phyloP scores from a whole-genome alignment of 371 early-diverging fungal species.

The Mucor mucedo region DNA sequence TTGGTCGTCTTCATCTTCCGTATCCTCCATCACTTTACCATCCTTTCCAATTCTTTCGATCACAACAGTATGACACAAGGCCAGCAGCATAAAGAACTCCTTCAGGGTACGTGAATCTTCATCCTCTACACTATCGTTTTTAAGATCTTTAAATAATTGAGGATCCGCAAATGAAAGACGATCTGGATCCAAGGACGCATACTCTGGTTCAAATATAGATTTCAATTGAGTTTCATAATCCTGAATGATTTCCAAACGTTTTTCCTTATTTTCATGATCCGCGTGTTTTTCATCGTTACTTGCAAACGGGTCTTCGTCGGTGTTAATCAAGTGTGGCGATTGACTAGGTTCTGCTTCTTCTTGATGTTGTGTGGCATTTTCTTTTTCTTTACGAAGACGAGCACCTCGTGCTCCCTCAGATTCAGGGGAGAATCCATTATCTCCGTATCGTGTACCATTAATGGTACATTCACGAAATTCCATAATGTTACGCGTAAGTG shows the following conservation, averaged over 20 bases:
- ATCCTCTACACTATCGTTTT: conserved; percentile 8
- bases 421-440: conserved; percentile 66
- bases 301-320: conserved; percentile 14
- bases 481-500: conserved; percentile 94
- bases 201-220: conserved; percentile 71
- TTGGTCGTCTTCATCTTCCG: conserved; percentile 23
- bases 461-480: conserved; percentile 90
- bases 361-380: conserved; percentile 18
- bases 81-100: conserved; percentile 85
- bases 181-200: conserved; percentile 68
- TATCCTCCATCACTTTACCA: conserved; percentile 52
- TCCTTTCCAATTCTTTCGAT: conserved; percentile 72
- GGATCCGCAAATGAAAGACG: conserved; percentile 88
- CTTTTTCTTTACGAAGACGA: conserved; percentile 48
- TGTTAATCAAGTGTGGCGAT: not conserved
- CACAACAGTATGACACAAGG: conserved; percentile 94
- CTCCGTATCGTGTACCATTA: conserved; percentile 82
- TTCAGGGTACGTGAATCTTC: conserved; percentile 15
- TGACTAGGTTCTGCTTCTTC: conserved; percentile 21
- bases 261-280: conserved; percentile 16
- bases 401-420: conserved; percentile 65
- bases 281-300: conserved; percentile 12
- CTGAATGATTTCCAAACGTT: conserved; percentile 51
- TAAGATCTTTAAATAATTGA: conserved; percentile 70
- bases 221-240: conserved; percentile 65